These are phyloP conservation scores for Ophiostoma sp. DNA, from an alignment of 2,329 filamentous ascomycete species.

Conservation along the genomic window DNA sequence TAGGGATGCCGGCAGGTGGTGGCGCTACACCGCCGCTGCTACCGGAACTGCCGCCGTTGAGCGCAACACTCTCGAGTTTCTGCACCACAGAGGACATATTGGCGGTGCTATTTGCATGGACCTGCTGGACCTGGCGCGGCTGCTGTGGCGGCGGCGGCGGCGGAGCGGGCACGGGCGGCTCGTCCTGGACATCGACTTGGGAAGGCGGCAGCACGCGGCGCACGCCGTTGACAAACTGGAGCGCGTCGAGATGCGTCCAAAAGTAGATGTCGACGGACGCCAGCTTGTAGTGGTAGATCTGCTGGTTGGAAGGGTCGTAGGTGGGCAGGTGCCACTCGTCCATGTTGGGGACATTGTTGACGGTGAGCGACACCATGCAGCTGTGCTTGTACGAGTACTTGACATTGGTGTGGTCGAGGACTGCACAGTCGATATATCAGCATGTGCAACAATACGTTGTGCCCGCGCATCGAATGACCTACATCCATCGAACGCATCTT, in stretches of 20 bases:
- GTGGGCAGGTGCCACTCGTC: slow-evolving; percentile 71
- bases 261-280: slow-evolving; percentile 74
- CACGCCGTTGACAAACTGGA: slow-evolving; percentile 63
- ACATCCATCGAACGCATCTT: slow-evolving; percentile 76
- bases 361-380: slow-evolving; percentile 61
- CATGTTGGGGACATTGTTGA: slow-evolving; percentile 49
- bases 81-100: slow-evolving; percentile 65
- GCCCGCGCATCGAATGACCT: slow-evolving; percentile 34
- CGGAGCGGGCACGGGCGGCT: slow-evolving; percentile 49
- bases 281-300: slow-evolving; percentile 72
- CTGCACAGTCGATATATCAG: slow-evolving; percentile 36
- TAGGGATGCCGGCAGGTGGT: slow-evolving; percentile 39
- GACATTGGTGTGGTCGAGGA: slow-evolving; percentile 59
- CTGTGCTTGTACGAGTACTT: slow-evolving; percentile 70
- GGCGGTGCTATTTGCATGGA: slow-evolving; percentile 26
- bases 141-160: slow-evolving; percentile 27
- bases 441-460: background rate
- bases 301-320: slow-evolving; percentile 65
- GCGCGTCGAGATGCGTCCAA: slow-evolving; percentile 67
- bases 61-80: slow-evolving; percentile 64
- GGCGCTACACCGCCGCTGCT: slow-evolving; percentile 19
- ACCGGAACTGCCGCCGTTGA: slow-evolving; percentile 33
- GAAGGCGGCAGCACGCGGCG: slow-evolving; percentile 56
- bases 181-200: slow-evolving; percentile 59
- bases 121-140: slow-evolving; percentile 30